Evolutionary conservation across 2,329 filamentous ascomycete species (phyloP), one percentile per base, ranked within the genome.

Genomic region (Talaromyces piceae): DNA sequence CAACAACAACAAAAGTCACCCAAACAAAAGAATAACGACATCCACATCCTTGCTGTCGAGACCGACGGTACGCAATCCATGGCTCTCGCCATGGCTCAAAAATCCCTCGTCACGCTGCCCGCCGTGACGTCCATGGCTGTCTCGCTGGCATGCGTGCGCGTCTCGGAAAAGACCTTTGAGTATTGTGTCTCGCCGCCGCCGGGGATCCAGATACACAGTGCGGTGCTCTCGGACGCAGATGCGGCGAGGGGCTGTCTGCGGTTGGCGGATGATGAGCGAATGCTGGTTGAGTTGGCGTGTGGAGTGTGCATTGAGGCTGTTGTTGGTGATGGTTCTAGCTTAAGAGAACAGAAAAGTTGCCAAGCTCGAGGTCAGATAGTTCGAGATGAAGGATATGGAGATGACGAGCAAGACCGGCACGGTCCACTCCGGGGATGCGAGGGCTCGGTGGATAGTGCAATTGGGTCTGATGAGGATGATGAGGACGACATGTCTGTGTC

Each of bases 261-360:
- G 22, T 83, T 96, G 55, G 84, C 88, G 8, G 87, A 96, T 57
- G 89, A 95, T 54, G 87, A 91, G 59, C 74, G 86, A 23, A 71
- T 91, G 51, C 73, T 95, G 52, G 88, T 95, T 3, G 91, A 97
- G 72, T 75, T 86, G 30, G 83, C 90, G 0, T 96, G 91, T 65
- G 90, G 91, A 1, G 89, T 91, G 5, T 86, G 85, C 48, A 70
- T 95, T 11, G 88, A 73, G 52, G 69, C 67, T 27, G 69, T 65
- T 9, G 58, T 73, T 44, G 69, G 69, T 45, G 64, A 66, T 53
- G 53, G 18, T 7, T 54, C 52, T 18, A 49, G 45, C 20, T 52
- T 39, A 47, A 50, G 31, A 12, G 18, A 39, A 45, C 51, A 47
- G 41, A 28, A 16, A 30, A 50, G n/a, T n/a, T n/a, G n/a, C n/a